Base-by-base conservation (phyloP, 768 basidiomycete genomes). In the Auriculariales sp. region DNA sequence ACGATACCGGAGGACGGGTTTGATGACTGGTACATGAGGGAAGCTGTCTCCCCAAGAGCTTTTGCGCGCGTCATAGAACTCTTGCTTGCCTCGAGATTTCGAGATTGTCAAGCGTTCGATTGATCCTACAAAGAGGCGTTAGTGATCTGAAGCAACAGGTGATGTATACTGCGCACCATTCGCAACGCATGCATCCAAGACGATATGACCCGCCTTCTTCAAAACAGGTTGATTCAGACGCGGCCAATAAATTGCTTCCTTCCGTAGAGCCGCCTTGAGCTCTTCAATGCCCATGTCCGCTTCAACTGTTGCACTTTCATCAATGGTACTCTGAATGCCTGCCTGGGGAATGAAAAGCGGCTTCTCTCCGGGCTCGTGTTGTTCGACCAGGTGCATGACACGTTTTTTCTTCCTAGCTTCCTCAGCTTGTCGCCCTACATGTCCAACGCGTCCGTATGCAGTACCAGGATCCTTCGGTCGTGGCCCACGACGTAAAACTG, bases 1-100 rank as follows among this genome's bases (percentile, higher is more conserved):
- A 19, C 28, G 70, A 58, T 70, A 66, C 3, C 83, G 78, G 54
- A 80, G 76, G 50, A 85, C 77, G 0, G 84, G 79, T 4, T 70
- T 59, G 59, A 85, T 88, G 64, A 91, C 92, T 3, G 91, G 78
- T 15, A 70, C 65, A 59, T 97, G 93, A 19, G 95, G 95, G 65
- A 98, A 97, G 22, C 89, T 70, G 61, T 98, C 95, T 17, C 95
- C 95, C 93, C 94, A 98, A 9, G 64, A 66, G 0, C 87, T 81
- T 66, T 98, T 97, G 30, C 93, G 80, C 2, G 93, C 92, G 62
- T 98, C 95, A 60, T 97, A 91, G 61, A 79, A 99, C 0, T 78
- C 74, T 58, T 97, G 92, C 62, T 90, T 93, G n/a, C 92, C 92
- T 66, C 93, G 92, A 2, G 89, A 93, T 56, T 79, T 91, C 0